Base-by-base conservation (phyloP, 2,329 filamentous ascomycete genomes). In the Cladobotryum mycophilum region DNA sequence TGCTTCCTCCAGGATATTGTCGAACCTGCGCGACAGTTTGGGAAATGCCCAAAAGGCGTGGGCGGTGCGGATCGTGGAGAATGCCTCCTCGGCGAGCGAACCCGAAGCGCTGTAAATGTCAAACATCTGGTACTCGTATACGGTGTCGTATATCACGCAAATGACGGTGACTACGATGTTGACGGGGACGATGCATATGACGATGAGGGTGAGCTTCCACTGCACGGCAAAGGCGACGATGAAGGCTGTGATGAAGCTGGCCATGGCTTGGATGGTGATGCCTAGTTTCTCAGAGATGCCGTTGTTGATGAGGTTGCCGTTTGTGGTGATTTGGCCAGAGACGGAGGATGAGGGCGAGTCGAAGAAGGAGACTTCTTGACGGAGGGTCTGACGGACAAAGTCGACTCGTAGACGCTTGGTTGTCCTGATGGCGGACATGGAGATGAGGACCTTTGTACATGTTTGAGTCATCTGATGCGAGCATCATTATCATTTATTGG, bases 321-420 rank as follows among this genome's bases (percentile, higher is more conserved):
- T 76, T 13, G 72, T 74, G 1, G 74, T 76, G 49, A 78, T 69
- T 50, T 75, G 70, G 2, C 70, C 66, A 0, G 74, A 68, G 8
- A 75, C 62, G 3, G 73, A 76, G 0, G 70, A 71, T 5, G 67
- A 67, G 3, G 67, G 63, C 15, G 65, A 62, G 58, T 83, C 80
- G 53, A 81, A 82, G 57, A 76, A 79, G 54, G 72, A 70, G 3
- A 82, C 70, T 48, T 81, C 78, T 56, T 82, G 76, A 2, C 77
- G 64, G 2, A 72, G 62, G 1, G 64, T 66, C 18, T 64, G 62
- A n/a, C 61, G 60, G 2, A 72, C 61, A 53, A 70, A 71, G 53
- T 67, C 64, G 48, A 69, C 61, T 15, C 70, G 68, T 3, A 72
- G 60, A 20, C 56, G 49, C 49, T 65, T 70, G 44, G 66, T 69